Percentiles rank a stretch among this genome's conserved stretches.
These are phyloP conservation scores for Trichosporon sp. DNA, from an alignment of 1,284 basidiomycete species.

Conservation along the genomic window DNA sequence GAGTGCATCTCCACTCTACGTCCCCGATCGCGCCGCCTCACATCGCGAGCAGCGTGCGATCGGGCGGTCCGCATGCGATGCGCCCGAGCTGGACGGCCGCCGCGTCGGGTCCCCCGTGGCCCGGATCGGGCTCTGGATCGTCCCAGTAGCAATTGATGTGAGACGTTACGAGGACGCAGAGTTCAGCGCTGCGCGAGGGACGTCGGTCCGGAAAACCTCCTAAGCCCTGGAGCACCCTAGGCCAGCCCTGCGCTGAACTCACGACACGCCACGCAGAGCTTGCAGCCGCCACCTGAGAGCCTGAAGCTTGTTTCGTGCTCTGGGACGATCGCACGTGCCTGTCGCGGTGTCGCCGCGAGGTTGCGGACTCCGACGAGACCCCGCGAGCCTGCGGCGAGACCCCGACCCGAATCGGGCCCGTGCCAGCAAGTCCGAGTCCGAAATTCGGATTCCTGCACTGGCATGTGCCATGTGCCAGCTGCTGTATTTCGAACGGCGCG, in stretches of 20 bases:
- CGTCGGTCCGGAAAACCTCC: not conserved
- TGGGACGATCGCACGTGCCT: not conserved
- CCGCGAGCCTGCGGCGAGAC: too few species aligned
- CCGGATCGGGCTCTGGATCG: too few species aligned
- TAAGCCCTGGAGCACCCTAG: not conserved
- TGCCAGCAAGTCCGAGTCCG: not conserved
- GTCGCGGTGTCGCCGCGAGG: not conserved
- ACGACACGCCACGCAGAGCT: not conserved
- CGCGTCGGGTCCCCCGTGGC: too few species aligned
- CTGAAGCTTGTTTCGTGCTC: not conserved
- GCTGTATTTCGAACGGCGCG: not conserved
- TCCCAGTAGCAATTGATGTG: too few species aligned
- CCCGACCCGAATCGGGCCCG: not conserved
- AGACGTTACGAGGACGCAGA: too few species aligned
- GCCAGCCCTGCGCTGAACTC: not conserved
- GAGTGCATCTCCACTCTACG: too few species aligned
- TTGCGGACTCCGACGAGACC: not conserved
- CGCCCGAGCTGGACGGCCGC: too few species aligned
- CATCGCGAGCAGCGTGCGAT: too few species aligned
- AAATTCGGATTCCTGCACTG: too few species aligned
- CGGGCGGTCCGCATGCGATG: too few species aligned
- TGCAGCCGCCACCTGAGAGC: not conserved
- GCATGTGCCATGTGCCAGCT: too few species aligned
- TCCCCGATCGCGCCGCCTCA: too few species aligned
- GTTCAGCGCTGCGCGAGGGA: not conserved